Evolutionary conservation across 2,329 filamentous ascomycete species (phyloP), one percentile per base, ranked within the genome.

Genomic region (Waltergamsia citrina): DNA sequence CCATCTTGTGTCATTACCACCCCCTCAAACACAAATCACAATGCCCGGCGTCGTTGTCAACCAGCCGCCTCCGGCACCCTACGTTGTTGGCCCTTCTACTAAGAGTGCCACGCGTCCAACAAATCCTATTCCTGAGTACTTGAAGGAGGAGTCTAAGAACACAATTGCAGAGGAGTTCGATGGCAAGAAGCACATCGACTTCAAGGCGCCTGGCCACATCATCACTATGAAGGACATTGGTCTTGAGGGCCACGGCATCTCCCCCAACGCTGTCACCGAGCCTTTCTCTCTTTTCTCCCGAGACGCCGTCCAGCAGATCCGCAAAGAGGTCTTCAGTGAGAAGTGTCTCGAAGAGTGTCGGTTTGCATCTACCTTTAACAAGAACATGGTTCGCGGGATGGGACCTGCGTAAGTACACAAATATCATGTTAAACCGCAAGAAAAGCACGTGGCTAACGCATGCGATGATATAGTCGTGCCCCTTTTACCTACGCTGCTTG

Each of bases 211-310:
- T 10, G 57, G 63, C 11, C 63, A 69, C 40, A 56, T 72, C 29
- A 55, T 73, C 43, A 71, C 62, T 14, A 81, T 81, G 76, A 63
- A 69, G 44, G 76, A 37, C 6, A 59, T 81, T 33, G 74, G 71
- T 3, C 69, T 71, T 26, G 62, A 71, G 24, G 62, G 64, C 36
- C 62, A 58, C 32, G 78, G 76, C 5, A 63, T 82, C 19, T 82
- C 78, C 2, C 66, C 67, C 2, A 60, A 76, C 32, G 78, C 75
- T 10, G 75, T 79, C 33, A 78, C 76, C 0, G 71, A 80, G 38
- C 75, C 77, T 1, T 82, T 82, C 50, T 62, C 63, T 4, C 62
- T 82, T 16, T 82, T 82, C 53, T 71, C 71, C 9, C 47, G 62
- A 20, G 73, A 78, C 30, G 76, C 77, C 3, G 63, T 82, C 33